phyloP scores from a whole-genome alignment of 1,284 basidiomycete genomes.

The Puccinia novopanici region DNA sequence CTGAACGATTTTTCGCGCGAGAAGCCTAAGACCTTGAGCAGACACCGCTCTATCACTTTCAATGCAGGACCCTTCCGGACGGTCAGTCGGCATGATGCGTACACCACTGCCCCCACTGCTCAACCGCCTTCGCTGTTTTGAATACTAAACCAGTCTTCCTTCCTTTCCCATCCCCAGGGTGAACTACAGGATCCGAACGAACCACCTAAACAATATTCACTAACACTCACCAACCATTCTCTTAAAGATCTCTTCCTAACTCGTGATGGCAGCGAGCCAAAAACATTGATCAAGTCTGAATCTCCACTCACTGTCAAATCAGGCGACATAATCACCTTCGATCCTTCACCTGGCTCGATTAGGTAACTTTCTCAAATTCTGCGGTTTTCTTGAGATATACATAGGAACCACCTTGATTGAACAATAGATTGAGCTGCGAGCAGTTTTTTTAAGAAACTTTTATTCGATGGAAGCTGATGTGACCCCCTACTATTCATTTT shows the following conservation, averaged over 20 bases:
- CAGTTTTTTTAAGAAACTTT: not conserved
- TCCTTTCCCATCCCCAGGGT: not conserved
- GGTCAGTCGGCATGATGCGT: not conserved
- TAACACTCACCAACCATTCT: conserved; percentile 26
- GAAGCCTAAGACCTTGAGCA: not conserved
- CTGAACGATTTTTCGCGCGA: conserved; percentile 34
- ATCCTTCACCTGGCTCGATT: not conserved
- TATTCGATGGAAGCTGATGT: conserved; percentile 2
- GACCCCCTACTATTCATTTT: not conserved
- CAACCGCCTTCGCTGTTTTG: not conserved
- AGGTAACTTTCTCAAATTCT: conserved; percentile 3
- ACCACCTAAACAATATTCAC: conserved; percentile 15
- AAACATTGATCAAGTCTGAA: not conserved
- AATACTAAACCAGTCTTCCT: not conserved
- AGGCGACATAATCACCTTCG: conserved; percentile 7
- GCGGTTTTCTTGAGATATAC: not conserved
- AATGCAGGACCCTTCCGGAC: conserved; percentile 2
- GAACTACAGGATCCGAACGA: not conserved
- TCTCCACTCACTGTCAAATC: not conserved
- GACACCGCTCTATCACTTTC: not conserved
- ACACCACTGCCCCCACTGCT: not conserved
- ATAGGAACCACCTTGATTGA: not conserved
- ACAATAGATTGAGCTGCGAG: not conserved
- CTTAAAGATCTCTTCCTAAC: not conserved
- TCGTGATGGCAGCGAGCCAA: not conserved